These are phyloP conservation scores for Pleurozium schreberi DNA, from an alignment of 225 moss, liverwort and hornwort genomes.

Conservation along the genomic window DNA sequence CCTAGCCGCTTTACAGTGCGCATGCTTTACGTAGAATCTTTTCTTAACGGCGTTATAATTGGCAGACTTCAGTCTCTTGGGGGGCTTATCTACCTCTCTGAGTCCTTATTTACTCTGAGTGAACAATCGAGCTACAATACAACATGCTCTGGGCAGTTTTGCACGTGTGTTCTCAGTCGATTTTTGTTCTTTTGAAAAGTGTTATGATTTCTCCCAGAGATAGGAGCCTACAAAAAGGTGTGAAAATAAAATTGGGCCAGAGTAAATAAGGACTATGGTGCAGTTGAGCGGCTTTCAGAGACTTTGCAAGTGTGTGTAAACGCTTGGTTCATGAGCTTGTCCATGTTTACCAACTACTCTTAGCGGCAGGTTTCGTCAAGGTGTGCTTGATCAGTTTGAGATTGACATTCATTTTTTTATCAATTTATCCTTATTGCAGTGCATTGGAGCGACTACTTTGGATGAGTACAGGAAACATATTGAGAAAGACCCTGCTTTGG, in stretches of 20 bases:
- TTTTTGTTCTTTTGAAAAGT: background rate
- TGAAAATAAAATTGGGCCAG: background rate
- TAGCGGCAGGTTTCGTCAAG: background rate
- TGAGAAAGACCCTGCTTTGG: slow-evolving; percentile 95
- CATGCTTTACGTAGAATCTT: background rate
- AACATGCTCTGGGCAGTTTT: background rate
- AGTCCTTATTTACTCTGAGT: background rate
- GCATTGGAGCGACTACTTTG: slow-evolving; percentile 94
- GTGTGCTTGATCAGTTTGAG: background rate
- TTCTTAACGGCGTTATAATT: background rate
- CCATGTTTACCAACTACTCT: background rate
- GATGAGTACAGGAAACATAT: slow-evolving; percentile 98
- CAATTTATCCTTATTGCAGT: slow-evolving; percentile 23
- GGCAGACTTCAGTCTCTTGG: background rate
- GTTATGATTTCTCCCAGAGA: background rate
- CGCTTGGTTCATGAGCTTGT: background rate
- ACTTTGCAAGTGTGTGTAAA: background rate
- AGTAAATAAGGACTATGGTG: background rate
- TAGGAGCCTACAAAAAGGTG: background rate
- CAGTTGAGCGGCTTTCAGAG: background rate
- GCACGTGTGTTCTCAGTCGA: background rate
- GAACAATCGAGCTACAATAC: background rate
- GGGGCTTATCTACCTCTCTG: no score
- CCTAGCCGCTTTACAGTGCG: background rate
- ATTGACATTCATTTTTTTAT: background rate